A percentile compares a stretch with the other conserved stretches of the same genome.
These are phyloP conservation scores for Heterobasidion annosum DNA, from an alignment of 1,284 basidiomycete species.

Conservation along the genomic window DNA sequence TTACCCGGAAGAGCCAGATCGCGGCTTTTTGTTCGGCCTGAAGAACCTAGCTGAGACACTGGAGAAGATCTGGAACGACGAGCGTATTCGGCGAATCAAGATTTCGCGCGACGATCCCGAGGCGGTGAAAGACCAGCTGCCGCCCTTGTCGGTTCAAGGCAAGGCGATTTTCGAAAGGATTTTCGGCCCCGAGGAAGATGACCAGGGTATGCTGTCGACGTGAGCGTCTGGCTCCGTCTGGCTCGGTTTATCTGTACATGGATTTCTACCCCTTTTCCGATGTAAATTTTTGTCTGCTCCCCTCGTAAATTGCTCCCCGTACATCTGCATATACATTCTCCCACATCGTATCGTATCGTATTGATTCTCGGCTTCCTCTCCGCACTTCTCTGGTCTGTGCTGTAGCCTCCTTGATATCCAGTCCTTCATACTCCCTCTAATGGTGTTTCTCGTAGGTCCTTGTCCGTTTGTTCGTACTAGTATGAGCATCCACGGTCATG, in stretches of 20 bases:
- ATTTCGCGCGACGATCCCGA: conserved; percentile 48
- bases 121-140: conserved; percentile 38
- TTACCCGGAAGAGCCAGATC: conserved; percentile 82
- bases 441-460: conserved; percentile 77
- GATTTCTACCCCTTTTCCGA: neutral
- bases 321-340: neutral
- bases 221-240: conserved; percentile 22
- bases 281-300: conserved; percentile 1
- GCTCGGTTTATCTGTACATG: conserved; percentile 3
- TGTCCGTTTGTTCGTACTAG: neutral
- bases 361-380: neutral
- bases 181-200: conserved; percentile 54
- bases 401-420: conserved; percentile 1
- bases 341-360: neutral
- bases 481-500: neutral
- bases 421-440: conserved; percentile 17
- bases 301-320: neutral
- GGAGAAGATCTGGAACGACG: conserved; percentile 78
- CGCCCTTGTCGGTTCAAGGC: conserved; percentile 56
- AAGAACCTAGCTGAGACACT: conserved; percentile 72
- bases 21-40: conserved; percentile 90
- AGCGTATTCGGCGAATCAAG: conserved; percentile 64
- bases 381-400: neutral
- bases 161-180: conserved; percentile 72
- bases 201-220: conserved; percentile 65